Evolutionary conservation across 2,329 filamentous ascomycete species (phyloP).

Genomic region (Mycosphaerelloides madeirae): DNA sequence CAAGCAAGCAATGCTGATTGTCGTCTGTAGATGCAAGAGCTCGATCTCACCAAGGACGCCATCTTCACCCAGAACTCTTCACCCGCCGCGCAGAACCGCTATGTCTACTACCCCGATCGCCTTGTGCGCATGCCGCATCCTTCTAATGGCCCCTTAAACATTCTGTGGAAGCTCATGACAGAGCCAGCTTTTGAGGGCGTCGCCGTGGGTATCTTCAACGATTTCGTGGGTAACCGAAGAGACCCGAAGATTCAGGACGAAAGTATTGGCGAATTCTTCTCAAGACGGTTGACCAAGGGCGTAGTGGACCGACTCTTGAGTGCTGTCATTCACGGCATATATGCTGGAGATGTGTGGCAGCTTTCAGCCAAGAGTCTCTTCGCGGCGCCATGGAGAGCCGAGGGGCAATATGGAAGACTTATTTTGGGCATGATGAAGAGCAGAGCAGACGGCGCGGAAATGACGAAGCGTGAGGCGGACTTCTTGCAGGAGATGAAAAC

Average conservation of each 20-base stretch:
- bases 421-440: conserved; percentile 28
- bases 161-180: conserved; percentile 26
- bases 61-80: conserved; percentile 49
- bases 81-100: conserved; percentile 60
- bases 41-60: conserved; percentile 55
- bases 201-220: conserved; percentile 34
- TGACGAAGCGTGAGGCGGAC: conserved; percentile 33
- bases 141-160: conserved; percentile 30
- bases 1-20: conserved; percentile 17
- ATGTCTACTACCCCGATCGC: conserved; percentile 83
- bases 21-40: conserved; percentile 49
- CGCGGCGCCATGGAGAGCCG: conserved; percentile 47
- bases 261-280: conserved; percentile 65
- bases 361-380: conserved; percentile 67
- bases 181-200: conserved; percentile 55
- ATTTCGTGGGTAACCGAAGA: conserved; percentile 28
- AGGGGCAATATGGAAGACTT: conserved; percentile 42
- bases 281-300: conserved; percentile 49
- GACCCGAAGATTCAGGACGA: conserved; percentile 53
- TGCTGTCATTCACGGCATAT: conserved; percentile 77
- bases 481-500: conserved; percentile 30
- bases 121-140: conserved; percentile 60
- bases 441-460: conserved; percentile 30
- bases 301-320: conserved; percentile 70
- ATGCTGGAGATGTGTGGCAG: conserved; percentile 80